These are phyloP conservation scores for Mycena chlorophos DNA, from an alignment of 768 basidiomycete species.

Conservation along the genomic window DNA sequence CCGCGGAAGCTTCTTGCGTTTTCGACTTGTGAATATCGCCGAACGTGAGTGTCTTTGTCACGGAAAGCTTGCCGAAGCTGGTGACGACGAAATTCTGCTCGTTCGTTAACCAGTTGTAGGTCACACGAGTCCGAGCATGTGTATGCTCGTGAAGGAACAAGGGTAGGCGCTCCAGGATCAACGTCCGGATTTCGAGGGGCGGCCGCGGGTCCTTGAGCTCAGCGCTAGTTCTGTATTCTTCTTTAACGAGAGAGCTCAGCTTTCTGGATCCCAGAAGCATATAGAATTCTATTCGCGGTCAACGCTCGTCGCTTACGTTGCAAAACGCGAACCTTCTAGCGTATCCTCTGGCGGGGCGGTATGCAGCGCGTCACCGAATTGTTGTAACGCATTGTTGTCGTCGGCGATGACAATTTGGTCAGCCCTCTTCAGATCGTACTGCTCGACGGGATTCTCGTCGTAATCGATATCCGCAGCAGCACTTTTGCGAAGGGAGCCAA, in stretches of 20 bases:
- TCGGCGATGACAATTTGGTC: conserved; percentile 81
- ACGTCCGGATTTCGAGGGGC: conserved; percentile 52
- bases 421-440: conserved; percentile 71
- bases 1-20: conserved; percentile 73
- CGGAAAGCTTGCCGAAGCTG: conserved; percentile 61
- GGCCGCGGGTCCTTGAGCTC: conserved; percentile 51
- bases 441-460: conserved; percentile 46
- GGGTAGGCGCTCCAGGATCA: conserved; percentile 82
- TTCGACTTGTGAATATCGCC: conserved; percentile 50
- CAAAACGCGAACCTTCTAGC: conserved; percentile 65
- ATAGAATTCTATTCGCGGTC: conserved; percentile 62
- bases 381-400: conserved; percentile 76
- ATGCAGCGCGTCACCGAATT: conserved; percentile 76
- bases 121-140: conserved; percentile 59
- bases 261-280: conserved; percentile 69
- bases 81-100: conserved; percentile 69
- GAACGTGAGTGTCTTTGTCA: conserved; percentile 60
- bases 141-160: conserved; percentile 91
- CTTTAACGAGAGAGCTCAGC: conserved; percentile 71
- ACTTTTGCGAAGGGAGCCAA: conserved; percentile 67
- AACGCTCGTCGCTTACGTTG: neutral
- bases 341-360: conserved; percentile 88
- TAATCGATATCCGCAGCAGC: conserved; percentile 27
- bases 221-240: conserved; percentile 65
- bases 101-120: conserved; percentile 65